These are phyloP conservation scores for Vickermania ingenoplastis DNA, from an alignment of 208 protist genomes.

Conservation along the genomic window DNA sequence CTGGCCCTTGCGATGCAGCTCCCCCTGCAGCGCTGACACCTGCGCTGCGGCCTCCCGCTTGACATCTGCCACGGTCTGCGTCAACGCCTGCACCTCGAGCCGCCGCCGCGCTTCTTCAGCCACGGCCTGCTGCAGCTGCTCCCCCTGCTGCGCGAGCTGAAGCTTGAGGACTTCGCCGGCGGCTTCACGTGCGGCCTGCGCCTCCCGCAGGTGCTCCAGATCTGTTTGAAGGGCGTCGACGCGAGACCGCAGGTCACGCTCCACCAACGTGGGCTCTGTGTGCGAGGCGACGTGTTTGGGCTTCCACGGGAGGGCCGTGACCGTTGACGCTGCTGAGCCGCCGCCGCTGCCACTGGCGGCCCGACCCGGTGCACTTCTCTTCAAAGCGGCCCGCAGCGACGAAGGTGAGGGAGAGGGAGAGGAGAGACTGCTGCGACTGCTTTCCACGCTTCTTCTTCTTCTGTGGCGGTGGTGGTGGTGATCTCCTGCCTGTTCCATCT, in stretches of 20 bases:
- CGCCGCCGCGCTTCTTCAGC: background rate
- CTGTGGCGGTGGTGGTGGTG: too few species aligned
- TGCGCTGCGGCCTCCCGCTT: constrained; percentile 12
- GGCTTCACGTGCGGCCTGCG: constrained; percentile 31
- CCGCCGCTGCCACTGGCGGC: too few species aligned
- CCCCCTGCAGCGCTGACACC: constrained; percentile 65
- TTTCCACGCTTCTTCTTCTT: too few species aligned
- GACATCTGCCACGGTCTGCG: background rate
- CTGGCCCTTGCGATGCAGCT: constrained; percentile 49
- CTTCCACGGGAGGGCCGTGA: constrained; percentile 12
- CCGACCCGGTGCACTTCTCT: too few species aligned
- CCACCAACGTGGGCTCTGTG: constrained; percentile 13
- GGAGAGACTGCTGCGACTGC: too few species aligned
- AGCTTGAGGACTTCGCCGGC: constrained; percentile 45
- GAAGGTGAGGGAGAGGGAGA: too few species aligned
- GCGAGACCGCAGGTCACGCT: background rate
- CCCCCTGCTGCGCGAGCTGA: constrained; percentile 21
- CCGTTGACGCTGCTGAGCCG: constrained; percentile 1
- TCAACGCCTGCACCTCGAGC: background rate
- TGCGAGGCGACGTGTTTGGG: constrained; percentile 35
- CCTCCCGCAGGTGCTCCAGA: constrained; percentile 29
- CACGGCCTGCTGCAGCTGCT: constrained; percentile 1
- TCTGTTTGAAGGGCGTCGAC: constrained; percentile 5
- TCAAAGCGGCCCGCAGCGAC: too few species aligned
- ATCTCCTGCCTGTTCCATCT: too few species aligned